Base-by-base conservation (phyloP, 1,284 basidiomycete genomes). In the Cryptococcus sp. region DNA sequence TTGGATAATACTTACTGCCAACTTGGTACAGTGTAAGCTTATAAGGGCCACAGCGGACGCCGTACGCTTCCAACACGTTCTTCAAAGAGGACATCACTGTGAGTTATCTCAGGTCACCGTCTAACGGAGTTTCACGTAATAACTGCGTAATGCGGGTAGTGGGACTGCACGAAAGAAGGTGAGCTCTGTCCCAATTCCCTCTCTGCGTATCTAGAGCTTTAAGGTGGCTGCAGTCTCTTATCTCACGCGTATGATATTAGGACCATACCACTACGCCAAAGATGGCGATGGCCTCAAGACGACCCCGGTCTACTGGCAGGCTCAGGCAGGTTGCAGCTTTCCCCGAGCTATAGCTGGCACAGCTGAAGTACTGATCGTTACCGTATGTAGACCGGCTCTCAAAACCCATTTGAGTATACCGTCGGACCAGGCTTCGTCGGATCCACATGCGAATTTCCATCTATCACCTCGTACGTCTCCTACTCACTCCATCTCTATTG, bases 51-150 rank as follows among this genome's bases (percentile, higher is more conserved):
- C 45, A 64, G 68, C 61, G 74, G 3, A 75, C 74, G 16, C 74
- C 74, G 4, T 75, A 75, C 53, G 64, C 70, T 22, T 70, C 69
- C 19, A 75, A 75, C 59, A 70, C 64, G 5, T 72, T 75, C 53
- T 69, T 65, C 63, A 63, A 68, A 52, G 73, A 75, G 57, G 68
- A 70, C 59, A 61, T 69, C 16, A 26, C 50, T 5, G 66, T 65
- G 54, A 48, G 63, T 59, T 20, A 25, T 17, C 29, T 53, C 17
- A 11, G 38, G 16, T 38, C 46, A 13, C 41, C 19, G 41, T 44
- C 19, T 17, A 8, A 5, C 16, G 17, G n/a, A 5, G 13, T 16
- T 46, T 11, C 16, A 46, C 13, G 25, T 20, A 7, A n/a, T 11
- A 8, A 5, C n/a, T n/a, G n/a, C n/a, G n/a, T n/a, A 40, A 19